Evolutionary conservation across 2,329 filamentous ascomycete genomes (phyloP), one percentile per base, ranked within the genome.

Genomic region (Cercospora canescens): DNA sequence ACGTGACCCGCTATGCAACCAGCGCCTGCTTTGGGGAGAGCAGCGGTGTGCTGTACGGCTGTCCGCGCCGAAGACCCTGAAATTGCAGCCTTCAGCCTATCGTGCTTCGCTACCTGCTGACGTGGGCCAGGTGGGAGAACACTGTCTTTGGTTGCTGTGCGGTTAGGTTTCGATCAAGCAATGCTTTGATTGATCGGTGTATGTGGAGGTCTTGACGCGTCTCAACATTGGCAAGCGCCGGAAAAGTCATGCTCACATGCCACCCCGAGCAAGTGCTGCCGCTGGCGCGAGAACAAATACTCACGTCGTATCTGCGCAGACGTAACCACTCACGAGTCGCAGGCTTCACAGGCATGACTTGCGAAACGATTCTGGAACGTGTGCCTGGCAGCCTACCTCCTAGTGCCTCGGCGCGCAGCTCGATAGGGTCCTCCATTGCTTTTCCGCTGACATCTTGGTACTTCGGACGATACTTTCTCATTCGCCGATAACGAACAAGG

Each of bases 401-500:
- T 56, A 56, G 52, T 56, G 52, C 52, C 52, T 56, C 52, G 52
- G n/a, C 52, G 28, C 52, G 52, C 16, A 11, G 52, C 30, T 56
- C 52, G 52, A n/a, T 35, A 56, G 52, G 52, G 52, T 56, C 52
- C 8, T 35, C 4, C 30, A 34, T 56, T 56, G 52, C 52, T 56
- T 56, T 56, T 56, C 35, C 28, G 28, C 32, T 35, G 32, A 34
- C 32, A 35, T 21, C 52, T 34, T 35, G 28, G 32, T 34, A 5
- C 52, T 35, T 21, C 9, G 18, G 18, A 16, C n/a, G 52, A 56
- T 52, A 26, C 24, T 52, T 26, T 52, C 45, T 52, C 45, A 52
- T 56, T 56, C 52, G 52, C 52, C 52, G 52, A 56, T 56, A 56
- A 35, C 52, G 28, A 56, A 56, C 52, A 56, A 56, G 52, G 28